Evolutionary conservation across 2,329 filamentous ascomycete genomes (phyloP).

Genomic region (Fusarium mexicanum): DNA sequence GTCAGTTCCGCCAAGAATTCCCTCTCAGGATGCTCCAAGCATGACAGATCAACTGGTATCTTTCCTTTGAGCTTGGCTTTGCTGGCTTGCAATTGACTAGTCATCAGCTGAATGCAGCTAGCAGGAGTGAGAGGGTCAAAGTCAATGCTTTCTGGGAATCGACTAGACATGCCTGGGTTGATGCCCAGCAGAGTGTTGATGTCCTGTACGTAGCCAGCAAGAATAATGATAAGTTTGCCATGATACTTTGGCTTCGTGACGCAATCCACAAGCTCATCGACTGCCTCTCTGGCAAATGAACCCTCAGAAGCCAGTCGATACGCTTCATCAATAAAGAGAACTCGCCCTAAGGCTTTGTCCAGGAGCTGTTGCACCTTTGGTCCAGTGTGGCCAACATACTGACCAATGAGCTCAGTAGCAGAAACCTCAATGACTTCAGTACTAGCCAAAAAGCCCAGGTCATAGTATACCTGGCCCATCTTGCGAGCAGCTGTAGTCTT

Average conservation of each 20-base stretch:
- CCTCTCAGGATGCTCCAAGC: constrained; percentile 33
- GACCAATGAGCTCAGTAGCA: constrained; percentile 72
- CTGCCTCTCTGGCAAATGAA: constrained; percentile 64
- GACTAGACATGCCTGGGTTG: constrained; percentile 71
- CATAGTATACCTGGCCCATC: constrained; percentile 80
- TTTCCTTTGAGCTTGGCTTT: constrained; percentile 32
- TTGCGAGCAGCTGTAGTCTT: constrained; percentile 79
- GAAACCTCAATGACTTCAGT: constrained; percentile 73
- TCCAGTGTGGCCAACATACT: constrained; percentile 75
- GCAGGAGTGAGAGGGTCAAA: constrained; percentile 59
- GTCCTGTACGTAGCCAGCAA: constrained; percentile 74
- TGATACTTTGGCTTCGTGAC: constrained; percentile 65
- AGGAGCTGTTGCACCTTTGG: constrained; percentile 69
- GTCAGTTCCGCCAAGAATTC: constrained; percentile 19
- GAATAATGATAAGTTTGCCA: constrained; percentile 70
- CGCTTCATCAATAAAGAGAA: constrained; percentile 78
- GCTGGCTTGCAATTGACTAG: constrained; percentile 51
- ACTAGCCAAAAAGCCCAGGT: constrained; percentile 73
- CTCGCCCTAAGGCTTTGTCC: constrained; percentile 70
- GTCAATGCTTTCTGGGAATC: constrained; percentile 70
- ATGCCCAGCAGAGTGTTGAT: constrained; percentile 70
- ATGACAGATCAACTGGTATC: constrained; percentile 38
- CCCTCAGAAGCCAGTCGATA: constrained; percentile 64
- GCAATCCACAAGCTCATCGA: constrained; percentile 63
- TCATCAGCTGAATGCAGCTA: constrained; percentile 53